These are phyloP conservation scores for Eucalyptus grandis DNA, from an alignment of 345 rosid species.

Conservation along the genomic window DNA sequence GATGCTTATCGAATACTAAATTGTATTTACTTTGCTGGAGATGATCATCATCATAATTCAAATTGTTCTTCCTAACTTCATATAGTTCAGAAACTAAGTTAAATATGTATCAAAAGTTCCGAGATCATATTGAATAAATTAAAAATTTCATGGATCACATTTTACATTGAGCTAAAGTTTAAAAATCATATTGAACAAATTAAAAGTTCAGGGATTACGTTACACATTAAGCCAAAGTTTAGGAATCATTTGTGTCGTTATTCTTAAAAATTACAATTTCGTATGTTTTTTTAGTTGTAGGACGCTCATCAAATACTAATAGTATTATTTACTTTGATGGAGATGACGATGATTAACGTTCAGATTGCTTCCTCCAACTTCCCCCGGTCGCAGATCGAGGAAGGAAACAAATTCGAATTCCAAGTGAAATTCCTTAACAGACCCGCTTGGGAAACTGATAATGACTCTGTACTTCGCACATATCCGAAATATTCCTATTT, in stretches of 20 bases:
- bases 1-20: background rate
- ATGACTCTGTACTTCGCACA: background rate
- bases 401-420: background rate
- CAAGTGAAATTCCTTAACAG: background rate
- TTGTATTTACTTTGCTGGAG: background rate
- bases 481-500: background rate
- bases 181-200: too few species aligned
- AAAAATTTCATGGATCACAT: too few species aligned
- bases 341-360: background rate
- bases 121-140: too few species aligned
- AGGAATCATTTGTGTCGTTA: fast-evolving
- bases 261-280: too few species aligned
- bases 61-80: background rate
- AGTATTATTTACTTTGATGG: background rate
- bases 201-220: fast-evolving
- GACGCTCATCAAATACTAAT: background rate
- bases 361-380: background rate
- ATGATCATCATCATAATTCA: background rate
- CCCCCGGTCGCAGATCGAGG: background rate
- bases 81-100: too few species aligned
- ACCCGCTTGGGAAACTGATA: background rate
- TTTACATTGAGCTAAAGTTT: too few species aligned
- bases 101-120: too few species aligned
- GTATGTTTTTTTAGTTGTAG: background rate
- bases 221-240: too few species aligned